phyloP scores from a whole-genome alignment of 352 stramenopile genomes.

The Globisporangium viniferum region DNA sequence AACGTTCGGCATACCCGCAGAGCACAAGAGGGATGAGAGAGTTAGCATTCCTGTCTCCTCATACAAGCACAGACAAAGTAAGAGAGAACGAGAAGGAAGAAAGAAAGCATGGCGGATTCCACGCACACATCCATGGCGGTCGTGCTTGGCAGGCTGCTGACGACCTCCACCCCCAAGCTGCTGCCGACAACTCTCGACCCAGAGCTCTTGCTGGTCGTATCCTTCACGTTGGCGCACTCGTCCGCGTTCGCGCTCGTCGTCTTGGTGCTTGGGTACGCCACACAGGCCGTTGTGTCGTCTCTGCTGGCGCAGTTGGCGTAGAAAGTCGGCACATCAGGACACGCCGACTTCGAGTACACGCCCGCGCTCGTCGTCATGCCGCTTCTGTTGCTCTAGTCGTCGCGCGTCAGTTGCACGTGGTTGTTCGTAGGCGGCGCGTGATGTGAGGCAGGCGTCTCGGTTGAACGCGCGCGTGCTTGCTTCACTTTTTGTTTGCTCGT shows the following conservation, averaged over 20 bases:
- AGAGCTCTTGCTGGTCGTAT: no score
- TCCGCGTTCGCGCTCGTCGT: neutral
- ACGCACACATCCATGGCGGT: neutral
- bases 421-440: neutral
- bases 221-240: conserved; percentile 5
- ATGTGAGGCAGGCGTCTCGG: neutral
- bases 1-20: no score
- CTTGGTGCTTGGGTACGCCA: conserved; percentile 9
- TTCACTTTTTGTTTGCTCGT: no score
- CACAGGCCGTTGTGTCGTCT: neutral
- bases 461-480: neutral
- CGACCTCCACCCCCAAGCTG: neutral
- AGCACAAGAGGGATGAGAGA: no score
- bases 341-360: neutral
- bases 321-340: conserved; percentile 8
- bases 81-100: no score
- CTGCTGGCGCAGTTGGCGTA: conserved; percentile 3
- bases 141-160: conserved; percentile 3
- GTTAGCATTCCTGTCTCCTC: no score
- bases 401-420: neutral
- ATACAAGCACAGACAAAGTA: neutral
- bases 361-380: neutral
- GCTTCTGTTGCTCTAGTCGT: neutral
- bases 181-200: neutral
- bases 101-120: neutral